A percentile compares a stretch with the other conserved stretches of the same genome.
Evolutionary conservation across 192 early-diverging fungal genomes (phyloP).

Genomic region (Entomortierella lignicola): DNA sequence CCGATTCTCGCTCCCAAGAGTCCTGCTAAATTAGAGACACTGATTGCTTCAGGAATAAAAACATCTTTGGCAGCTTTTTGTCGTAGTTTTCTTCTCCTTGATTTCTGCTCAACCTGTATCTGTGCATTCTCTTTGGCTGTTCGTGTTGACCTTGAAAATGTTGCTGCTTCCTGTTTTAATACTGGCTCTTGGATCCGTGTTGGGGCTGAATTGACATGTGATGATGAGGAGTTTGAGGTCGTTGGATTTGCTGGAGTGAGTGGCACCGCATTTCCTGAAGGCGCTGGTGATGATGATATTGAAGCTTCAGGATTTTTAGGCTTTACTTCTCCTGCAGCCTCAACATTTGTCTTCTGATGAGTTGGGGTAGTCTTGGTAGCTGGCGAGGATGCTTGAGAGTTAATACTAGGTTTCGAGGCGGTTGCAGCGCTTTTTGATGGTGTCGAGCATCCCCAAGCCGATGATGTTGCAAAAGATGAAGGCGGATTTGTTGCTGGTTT

Average conservation of each 20-base stretch:
- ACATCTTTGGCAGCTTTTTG: constrained; percentile 70
- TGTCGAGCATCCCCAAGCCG: constrained; percentile 25
- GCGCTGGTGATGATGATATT: background rate
- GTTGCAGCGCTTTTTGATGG: constrained; percentile 3
- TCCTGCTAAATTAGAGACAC: constrained; percentile 82
- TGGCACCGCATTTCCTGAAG: background rate
- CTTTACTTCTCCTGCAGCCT: background rate
- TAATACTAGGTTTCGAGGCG: background rate
- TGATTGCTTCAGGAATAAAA: constrained; percentile 83
- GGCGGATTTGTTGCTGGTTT: constrained; percentile 17
- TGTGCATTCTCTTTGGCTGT: constrained; percentile 46
- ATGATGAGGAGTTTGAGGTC: background rate
- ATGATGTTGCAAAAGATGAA: constrained; percentile 36
- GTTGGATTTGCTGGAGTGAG: background rate
- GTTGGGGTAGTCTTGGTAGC: background rate
- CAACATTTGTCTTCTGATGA: background rate
- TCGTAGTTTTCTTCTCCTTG: constrained; percentile 20
- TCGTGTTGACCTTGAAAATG: constrained; percentile 23
- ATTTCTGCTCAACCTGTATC: constrained; percentile 28
- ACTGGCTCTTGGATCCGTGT: background rate
- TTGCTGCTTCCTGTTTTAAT: background rate
- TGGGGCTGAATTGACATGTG: background rate
- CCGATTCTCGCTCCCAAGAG: constrained; percentile 80
- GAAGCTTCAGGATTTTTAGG: no score
- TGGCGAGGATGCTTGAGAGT: background rate